Conservation (phyloP, 2,329 filamentous ascomycete genomes). For the Trichocomaceae sp. region DNA sequence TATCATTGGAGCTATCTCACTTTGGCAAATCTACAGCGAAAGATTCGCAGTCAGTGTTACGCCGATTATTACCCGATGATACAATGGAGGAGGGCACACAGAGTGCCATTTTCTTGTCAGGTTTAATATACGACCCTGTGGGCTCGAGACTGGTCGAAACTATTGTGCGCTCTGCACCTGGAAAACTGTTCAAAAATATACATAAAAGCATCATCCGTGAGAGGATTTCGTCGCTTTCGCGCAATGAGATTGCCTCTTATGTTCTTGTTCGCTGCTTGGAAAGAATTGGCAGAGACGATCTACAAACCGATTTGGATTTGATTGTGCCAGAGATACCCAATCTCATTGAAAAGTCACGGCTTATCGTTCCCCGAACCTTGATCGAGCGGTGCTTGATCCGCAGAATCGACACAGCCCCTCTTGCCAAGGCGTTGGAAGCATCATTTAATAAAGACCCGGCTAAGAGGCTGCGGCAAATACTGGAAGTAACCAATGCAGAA, state of each 20-base stretch:
- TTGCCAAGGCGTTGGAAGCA: conserved; percentile 53
- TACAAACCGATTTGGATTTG: conserved; percentile 63
- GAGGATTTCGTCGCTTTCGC: conserved; percentile 70
- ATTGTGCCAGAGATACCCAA: conserved; percentile 66
- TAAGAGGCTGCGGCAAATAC: conserved; percentile 53
- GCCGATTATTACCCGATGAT: conserved; percentile 71
- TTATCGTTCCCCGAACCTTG: conserved; percentile 70
- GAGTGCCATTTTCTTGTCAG: conserved; percentile 73
- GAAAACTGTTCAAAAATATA: conserved; percentile 83
- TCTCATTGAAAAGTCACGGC: conserved; percentile 67
- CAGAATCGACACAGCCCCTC: conserved; percentile 49
- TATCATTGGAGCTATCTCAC: conserved; percentile 76
- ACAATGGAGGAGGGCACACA: conserved; percentile 66
- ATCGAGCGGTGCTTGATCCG: conserved; percentile 76
- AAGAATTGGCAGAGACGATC: conserved; percentile 77
- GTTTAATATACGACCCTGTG: conserved; percentile 81
- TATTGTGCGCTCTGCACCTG: conserved; percentile 71
- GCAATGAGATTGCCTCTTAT: conserved; percentile 86
- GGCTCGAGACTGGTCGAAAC: conserved; percentile 87
- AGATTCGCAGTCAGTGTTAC: conserved; percentile 63
- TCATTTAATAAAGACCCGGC: conserved; percentile 48
- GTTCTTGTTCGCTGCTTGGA: conserved; percentile 77
- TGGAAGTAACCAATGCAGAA: conserved; percentile 49
- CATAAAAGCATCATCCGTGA: conserved; percentile 74
- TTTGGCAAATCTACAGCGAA: conserved; percentile 62